Percentiles rank a stretch among this genome's conserved stretches.
Conservation (phyloP, 345 rosid species). For the Rubroshorea leprosula region DNA sequence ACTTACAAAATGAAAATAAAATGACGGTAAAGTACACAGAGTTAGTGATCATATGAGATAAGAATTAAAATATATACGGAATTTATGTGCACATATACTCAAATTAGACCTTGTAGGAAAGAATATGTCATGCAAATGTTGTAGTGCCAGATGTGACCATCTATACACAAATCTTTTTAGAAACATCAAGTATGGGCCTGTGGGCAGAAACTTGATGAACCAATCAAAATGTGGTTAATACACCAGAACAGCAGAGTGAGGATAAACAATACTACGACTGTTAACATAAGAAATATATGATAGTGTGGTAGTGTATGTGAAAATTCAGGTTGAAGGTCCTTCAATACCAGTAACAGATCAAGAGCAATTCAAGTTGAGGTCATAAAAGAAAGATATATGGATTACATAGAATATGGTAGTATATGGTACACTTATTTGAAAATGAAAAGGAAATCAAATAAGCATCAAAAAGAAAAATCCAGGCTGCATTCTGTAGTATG, state of each 20-base stretch:
- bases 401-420: no score
- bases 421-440: not conserved
- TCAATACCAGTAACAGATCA: not conserved
- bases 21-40: not conserved
- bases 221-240: not conserved
- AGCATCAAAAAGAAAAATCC: not conserved
- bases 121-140: not conserved
- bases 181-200: no score
- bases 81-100: not conserved
- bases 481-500: not conserved
- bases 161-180: not conserved
- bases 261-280: not conserved
- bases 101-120: not conserved
- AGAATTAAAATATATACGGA: not conserved
- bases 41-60: not conserved
- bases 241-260: not conserved
- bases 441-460: not conserved
- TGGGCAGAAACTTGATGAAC: not conserved
- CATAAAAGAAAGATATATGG: not conserved
- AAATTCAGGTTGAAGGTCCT: not conserved
- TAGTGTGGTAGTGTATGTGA: not conserved
- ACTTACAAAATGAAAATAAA: not conserved
- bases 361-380: not conserved
- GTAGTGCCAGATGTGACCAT: not conserved
- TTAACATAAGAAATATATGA: not conserved